These are phyloP conservation scores for Corchorus olitorius DNA, from an alignment of 345 rosid genomes.

Conservation along the genomic window DNA sequence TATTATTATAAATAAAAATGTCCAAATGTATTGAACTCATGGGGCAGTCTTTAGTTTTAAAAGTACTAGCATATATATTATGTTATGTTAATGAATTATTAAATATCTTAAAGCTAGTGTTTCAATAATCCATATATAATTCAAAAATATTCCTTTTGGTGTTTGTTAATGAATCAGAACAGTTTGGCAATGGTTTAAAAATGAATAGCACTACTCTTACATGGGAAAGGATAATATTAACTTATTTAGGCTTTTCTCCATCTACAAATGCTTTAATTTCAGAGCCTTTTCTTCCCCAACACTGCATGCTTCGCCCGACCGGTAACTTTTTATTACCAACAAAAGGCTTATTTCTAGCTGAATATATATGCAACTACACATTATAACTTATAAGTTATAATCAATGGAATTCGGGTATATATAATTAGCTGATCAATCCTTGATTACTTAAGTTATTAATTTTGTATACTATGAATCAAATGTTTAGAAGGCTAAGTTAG, in stretches of 20 bases:
- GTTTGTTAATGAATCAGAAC: neutral
- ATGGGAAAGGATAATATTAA: neutral
- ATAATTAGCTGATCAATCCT: neutral
- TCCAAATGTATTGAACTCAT: neutral
- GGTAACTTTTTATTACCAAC: too few relatives aligned
- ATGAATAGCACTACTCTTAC: neutral
- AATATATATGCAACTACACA: too few relatives aligned
- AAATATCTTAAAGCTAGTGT: neutral
- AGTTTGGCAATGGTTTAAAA: conserved; percentile 15
- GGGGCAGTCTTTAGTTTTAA: neutral
- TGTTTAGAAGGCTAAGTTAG: neutral
- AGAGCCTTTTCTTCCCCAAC: neutral
- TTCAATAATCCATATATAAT: neutral
- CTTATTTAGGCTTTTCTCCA: neutral
- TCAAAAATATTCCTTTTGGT: neutral
- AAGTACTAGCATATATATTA: too few relatives aligned
- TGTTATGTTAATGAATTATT: neutral
- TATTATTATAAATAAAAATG: neutral
- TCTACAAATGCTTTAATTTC: neutral
- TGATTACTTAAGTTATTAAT: too few relatives aligned
- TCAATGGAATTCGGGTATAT: neutral
- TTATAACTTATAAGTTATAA: neutral
- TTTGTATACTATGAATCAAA: too few relatives aligned
- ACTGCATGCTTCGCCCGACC: neutral
- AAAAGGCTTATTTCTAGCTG: too few relatives aligned